A percentile compares a stretch with the other conserved stretches of the same genome.
Conservation (phyloP, 1,284 basidiomycete species). For the Ceratobasidium sp. region DNA sequence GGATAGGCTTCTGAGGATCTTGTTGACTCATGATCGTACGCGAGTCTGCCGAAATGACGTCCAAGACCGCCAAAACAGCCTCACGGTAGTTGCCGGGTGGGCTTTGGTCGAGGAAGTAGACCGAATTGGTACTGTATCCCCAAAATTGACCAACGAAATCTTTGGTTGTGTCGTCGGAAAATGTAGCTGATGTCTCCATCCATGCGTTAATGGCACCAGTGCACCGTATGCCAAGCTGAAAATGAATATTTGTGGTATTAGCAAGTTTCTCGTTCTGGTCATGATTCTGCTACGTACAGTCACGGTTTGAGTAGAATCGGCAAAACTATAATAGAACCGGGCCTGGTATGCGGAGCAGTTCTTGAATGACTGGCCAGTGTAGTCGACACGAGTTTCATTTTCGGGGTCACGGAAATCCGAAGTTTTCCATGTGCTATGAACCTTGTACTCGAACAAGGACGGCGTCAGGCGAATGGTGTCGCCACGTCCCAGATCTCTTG, state of each 20-base stretch:
- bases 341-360: neutral
- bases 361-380: neutral
- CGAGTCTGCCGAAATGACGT: constrained; percentile 10
- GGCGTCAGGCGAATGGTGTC: neutral
- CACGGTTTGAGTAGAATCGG: neutral
- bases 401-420: neutral
- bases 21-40: neutral
- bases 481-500: constrained; percentile 8
- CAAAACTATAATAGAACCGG: neutral
- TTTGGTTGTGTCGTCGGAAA: neutral
- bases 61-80: constrained; percentile 4
- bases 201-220: neutral
- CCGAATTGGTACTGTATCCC: neutral
- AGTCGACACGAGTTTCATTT: neutral
- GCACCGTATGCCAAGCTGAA: constrained; percentile 3
- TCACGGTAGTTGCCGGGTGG: constrained; percentile 11
- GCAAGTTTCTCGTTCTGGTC: neutral
- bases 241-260: neutral
- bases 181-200: constrained; percentile 2
- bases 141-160: constrained; percentile 1
- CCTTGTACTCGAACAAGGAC: constrained; percentile 21
- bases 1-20: neutral
- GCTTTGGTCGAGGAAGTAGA: neutral
- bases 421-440: constrained; percentile 16
- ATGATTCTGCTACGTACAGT: neutral